Evolutionary conservation across 2,329 filamentous ascomycete genomes (phyloP).

Genomic region (Xylaria arbuscula): DNA sequence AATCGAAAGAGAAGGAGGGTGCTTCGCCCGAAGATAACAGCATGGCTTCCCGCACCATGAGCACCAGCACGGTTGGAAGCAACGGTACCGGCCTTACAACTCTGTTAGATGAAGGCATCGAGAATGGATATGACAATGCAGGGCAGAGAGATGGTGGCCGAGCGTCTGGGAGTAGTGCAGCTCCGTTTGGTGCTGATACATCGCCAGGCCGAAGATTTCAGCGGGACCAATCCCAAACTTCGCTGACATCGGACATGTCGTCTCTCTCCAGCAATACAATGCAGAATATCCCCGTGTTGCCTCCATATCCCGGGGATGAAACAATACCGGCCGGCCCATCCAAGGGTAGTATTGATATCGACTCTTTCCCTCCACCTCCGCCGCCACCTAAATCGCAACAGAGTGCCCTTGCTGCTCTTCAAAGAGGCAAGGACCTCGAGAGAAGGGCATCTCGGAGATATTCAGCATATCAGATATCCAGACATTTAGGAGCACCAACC

Average conservation of each 20-base stretch:
- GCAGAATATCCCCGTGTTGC: slow-evolving; percentile 79
- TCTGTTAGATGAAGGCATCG: slow-evolving; percentile 69
- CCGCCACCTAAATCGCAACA: slow-evolving; percentile 85
- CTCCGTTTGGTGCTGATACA: slow-evolving; percentile 47
- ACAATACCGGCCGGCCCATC: slow-evolving; percentile 58
- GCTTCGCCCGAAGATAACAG: slow-evolving; percentile 51
- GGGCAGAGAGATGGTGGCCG: slow-evolving; percentile 51
- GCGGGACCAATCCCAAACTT: slow-evolving; percentile 64
- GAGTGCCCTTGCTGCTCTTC: slow-evolving; percentile 89
- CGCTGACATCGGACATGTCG: slow-evolving; percentile 69
- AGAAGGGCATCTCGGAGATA: slow-evolving; percentile 92
- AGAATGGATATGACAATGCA: slow-evolving; percentile 62
- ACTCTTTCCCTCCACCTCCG: slow-evolving; percentile 77
- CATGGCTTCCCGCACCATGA: slow-evolving; percentile 64
- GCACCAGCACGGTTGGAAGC: slow-evolving; percentile 69
- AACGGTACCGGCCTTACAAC: slow-evolving; percentile 67
- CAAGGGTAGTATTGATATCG: slow-evolving; percentile 65
- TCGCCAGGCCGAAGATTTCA: slow-evolving; percentile 63
- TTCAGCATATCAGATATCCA: slow-evolving; percentile 96
- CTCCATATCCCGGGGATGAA: slow-evolving; percentile 75
- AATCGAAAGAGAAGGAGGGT: slow-evolving; percentile 67
- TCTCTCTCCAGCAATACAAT: slow-evolving; percentile 78
- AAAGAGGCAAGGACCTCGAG: slow-evolving; percentile 92
- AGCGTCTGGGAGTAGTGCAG: slow-evolving; percentile 34
- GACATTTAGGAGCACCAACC: slow-evolving; percentile 83